These are phyloP conservation scores for Pyrenophora graminea DNA, from an alignment of 2,329 filamentous ascomycete species.

Conservation along the genomic window DNA sequence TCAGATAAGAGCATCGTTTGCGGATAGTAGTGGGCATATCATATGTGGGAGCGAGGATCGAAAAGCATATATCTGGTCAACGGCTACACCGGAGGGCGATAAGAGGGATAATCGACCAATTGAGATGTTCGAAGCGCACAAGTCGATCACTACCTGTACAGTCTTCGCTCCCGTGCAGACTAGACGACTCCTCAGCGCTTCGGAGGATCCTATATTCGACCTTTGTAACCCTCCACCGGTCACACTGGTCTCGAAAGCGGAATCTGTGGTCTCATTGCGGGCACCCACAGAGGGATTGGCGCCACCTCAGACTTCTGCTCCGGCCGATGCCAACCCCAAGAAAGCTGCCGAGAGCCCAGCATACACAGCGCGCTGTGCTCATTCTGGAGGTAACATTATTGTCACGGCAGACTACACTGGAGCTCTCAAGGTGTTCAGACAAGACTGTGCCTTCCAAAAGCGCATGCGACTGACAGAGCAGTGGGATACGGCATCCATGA, in stretches of 20 bases:
- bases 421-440: constrained; percentile 89
- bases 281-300: constrained; percentile 51
- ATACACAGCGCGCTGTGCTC: constrained; percentile 75
- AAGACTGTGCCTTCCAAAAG: constrained; percentile 87
- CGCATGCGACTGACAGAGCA: constrained; percentile 64
- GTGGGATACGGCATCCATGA: constrained; percentile 76
- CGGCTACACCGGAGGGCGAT: constrained; percentile 62
- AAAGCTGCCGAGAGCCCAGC: constrained; percentile 69
- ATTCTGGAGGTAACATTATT: constrained; percentile 85
- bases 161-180: constrained; percentile 81
- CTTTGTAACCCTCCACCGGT: constrained; percentile 94
- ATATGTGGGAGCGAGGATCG: constrained; percentile 93
- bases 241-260: constrained; percentile 74
- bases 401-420: constrained; percentile 88
- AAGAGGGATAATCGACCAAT: constrained; percentile 79
- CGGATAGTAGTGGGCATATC: constrained; percentile 82
- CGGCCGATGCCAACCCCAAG: constrained; percentile 42
- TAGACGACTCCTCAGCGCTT: constrained; percentile 74
- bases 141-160: constrained; percentile 85
- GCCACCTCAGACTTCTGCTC: constrained; percentile 39
- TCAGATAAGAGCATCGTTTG: constrained; percentile 88
- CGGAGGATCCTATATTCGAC: constrained; percentile 92
- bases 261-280: constrained; percentile 59
- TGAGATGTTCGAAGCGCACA: constrained; percentile 90
- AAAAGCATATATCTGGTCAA: constrained; percentile 87